Evolutionary conservation across 805 yeast genomes (phyloP).

Genomic region (Kodamaea fukazawae): DNA sequence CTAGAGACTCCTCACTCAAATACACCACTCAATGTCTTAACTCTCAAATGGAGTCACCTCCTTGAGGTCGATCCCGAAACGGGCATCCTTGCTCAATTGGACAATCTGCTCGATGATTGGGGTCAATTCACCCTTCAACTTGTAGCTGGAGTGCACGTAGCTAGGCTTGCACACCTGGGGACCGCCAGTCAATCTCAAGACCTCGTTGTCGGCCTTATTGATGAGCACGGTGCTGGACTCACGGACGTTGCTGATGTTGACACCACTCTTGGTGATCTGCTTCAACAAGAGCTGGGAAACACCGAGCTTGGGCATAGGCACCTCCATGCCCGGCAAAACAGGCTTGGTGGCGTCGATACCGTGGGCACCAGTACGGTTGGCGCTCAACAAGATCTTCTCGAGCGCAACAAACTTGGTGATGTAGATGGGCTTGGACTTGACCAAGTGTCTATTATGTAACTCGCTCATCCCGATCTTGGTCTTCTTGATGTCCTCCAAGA

Average conservation of each 20-base stretch:
- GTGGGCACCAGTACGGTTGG: conserved; percentile 64
- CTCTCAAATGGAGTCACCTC: conserved; percentile 30
- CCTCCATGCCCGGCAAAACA: conserved; percentile 67
- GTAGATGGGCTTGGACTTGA: conserved; percentile 70
- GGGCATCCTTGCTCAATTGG: conserved; percentile 59
- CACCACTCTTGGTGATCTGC: conserved; percentile 50
- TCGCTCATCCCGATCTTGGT: conserved; percentile 77
- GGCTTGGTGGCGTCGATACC: conserved; percentile 69
- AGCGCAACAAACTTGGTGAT: conserved; percentile 73
- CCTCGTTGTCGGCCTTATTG: conserved; percentile 47
- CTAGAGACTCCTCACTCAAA: not conserved
- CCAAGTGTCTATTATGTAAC: conserved; percentile 73
- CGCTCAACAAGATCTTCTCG: conserved; percentile 55
- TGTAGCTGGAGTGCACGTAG: conserved; percentile 82
- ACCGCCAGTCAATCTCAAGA: conserved; percentile 82
- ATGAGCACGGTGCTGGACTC: conserved; percentile 75
- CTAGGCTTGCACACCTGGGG: conserved; percentile 63
- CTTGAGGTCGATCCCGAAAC: conserved; percentile 66
- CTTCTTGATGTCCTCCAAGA: conserved; percentile 39
- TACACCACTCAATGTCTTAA: not conserved
- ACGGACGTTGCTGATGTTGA: conserved; percentile 52
- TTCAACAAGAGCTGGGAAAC: conserved; percentile 66
- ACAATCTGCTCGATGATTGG: conserved; percentile 54
- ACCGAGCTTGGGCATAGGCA: conserved; percentile 73
- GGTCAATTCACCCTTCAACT: conserved; percentile 48